phyloP scores from a whole-genome alignment of 192 early-diverging fungal species.

The Chytriomyces sp. region DNA sequence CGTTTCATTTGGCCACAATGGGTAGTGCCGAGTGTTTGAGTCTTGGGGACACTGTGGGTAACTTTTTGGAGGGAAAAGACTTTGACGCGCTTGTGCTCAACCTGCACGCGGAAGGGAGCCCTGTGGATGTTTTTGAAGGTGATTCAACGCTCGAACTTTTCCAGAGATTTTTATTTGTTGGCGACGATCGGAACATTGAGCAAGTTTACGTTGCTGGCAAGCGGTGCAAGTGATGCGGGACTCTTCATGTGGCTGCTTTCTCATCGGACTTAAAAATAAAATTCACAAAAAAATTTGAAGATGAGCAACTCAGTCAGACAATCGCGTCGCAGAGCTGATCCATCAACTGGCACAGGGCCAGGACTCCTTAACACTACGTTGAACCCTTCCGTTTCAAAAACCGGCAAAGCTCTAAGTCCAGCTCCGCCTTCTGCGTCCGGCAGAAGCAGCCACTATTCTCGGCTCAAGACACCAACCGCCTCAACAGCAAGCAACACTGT shows the following conservation, averaged over 20 bases:
- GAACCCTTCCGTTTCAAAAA: neutral
- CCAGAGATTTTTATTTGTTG: constrained; percentile 82
- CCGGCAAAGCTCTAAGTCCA: neutral
- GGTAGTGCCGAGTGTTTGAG: constrained; percentile 87
- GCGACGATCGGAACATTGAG: constrained; percentile 84
- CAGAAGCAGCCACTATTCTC: neutral
- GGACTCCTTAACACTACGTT: neutral
- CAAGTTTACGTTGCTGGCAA: constrained; percentile 83
- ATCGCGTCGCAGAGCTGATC: neutral
- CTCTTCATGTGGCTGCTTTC: no score
- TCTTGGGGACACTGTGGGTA: constrained; percentile 76
- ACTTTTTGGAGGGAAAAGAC: constrained; percentile 81
- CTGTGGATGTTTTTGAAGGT: constrained; percentile 26
- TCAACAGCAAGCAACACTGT: neutral
- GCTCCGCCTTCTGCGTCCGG: neutral
- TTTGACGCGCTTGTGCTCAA: constrained; percentile 91
- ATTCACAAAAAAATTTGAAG: no score
- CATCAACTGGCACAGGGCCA: neutral
- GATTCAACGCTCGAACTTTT: constrained; percentile 68
- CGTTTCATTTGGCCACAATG: constrained; percentile 86
- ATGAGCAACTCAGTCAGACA: no score
- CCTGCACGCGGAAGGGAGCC: constrained; percentile 20
- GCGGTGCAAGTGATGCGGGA: neutral
- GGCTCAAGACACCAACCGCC: neutral
- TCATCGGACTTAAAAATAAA: no score